Evolutionary conservation across 192 early-diverging fungal species (phyloP), one percentile per base, ranked within the genome.

Genomic region (Dimargaris xerosporica): DNA sequence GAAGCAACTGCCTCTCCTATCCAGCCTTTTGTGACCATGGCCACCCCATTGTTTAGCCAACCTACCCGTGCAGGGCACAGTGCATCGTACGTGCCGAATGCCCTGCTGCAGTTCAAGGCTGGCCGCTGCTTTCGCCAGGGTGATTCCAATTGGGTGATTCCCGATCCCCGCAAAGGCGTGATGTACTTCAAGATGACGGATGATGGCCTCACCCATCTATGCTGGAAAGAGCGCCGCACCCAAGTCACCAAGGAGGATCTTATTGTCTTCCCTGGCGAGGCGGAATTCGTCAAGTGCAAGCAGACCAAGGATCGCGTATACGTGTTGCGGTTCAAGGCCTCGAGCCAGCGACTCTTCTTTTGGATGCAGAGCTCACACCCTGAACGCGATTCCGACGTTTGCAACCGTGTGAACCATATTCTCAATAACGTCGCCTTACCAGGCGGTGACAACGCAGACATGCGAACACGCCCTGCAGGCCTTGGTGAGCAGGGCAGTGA

Each of bases 311-410:
- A 82, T 9, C 85, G 91, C 61, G 91, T 93, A 0, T 83, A 83
- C 64, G 74, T 93, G 52, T 73, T 93, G 21, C 84, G 82, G 67
- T 93, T 91, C 73, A 81, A 84, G 69, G 82, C 88, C 2, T 89
- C 89, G 19, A 78, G 73, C 58, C 84, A 85, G 71, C 81, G 82
- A 30, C 62, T 82, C 54, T 91, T 93, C 66, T 90, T 87, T 62
- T 93, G 91, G 91, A 79, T 90, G 74, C 91, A 93, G 67, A 80
- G 78, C 45, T 65, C 71, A 6, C 80, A 84, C 50, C 69, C 75
- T 19, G 75, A 78, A 19, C 75, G 73, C 39, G 88, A 88, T 69
- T 61, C 69, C 16, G 75, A 76, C 53, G 62, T 85, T n/a, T 70
- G 79, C 12, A 64, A 64, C 23, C 67, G 69, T 19, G 76, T 86